These are phyloP conservation scores for Boletus eberwhitei DNA, from an alignment of 768 basidiomycete species.

Conservation along the genomic window DNA sequence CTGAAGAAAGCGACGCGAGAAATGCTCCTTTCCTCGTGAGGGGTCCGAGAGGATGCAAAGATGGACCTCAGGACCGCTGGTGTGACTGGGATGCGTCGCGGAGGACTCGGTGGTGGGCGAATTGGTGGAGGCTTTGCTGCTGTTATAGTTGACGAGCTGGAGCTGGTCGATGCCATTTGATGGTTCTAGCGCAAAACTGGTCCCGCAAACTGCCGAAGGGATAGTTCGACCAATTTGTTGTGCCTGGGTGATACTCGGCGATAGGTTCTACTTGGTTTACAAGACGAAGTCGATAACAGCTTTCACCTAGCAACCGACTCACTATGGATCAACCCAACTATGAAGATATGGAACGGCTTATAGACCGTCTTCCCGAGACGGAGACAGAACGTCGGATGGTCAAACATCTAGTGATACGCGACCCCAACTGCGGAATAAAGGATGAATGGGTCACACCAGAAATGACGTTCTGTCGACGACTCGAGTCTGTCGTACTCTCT, in stretches of 20 bases:
- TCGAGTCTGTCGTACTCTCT: conserved; percentile 66
- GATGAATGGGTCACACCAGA: conserved; percentile 61
- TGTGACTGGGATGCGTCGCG: conserved; percentile 75
- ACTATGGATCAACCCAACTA: conserved; percentile 27
- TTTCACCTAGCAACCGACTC: not conserved
- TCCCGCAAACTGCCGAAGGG: conserved; percentile 25
- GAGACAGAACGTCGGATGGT: conserved; percentile 56
- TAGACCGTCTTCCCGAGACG: conserved; percentile 58
- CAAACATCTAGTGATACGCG: conserved; percentile 55
- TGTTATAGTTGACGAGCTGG: conserved; percentile 50
- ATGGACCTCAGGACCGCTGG: conserved; percentile 80
- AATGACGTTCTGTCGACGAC: conserved; percentile 56
- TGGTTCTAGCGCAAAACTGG: not conserved
- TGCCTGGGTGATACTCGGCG: too few species aligned
- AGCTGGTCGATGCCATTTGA: conserved; percentile 39
- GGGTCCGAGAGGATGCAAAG: conserved; percentile 80
- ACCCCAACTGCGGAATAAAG: conserved; percentile 38
- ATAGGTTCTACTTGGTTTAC: too few species aligned
- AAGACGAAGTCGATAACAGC: not conserved
- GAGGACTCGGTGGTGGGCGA: conserved; percentile 42
- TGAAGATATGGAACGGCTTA: conserved; percentile 57
- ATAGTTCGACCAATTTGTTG: not conserved
- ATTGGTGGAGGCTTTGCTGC: conserved; percentile 32
- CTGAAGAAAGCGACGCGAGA: conserved; percentile 86
- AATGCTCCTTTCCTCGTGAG: conserved; percentile 77